Base-by-base conservation (phyloP, 176 grass and related monocot species). In the Phragmites australis region DNA sequence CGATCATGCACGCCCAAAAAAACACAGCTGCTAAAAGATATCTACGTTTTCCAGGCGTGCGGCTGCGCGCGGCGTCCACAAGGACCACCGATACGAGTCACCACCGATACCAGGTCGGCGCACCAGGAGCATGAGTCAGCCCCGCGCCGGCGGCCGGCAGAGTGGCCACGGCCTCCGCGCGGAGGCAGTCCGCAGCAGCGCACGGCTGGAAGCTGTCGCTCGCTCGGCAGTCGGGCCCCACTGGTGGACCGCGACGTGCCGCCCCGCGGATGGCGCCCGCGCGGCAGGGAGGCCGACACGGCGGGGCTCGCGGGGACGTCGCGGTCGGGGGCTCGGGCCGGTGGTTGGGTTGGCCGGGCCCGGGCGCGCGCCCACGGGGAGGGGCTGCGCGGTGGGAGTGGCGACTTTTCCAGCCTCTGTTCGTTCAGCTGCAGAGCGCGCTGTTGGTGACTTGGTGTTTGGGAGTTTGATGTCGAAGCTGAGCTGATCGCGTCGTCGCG, bases 281-380 rank as follows among this genome's bases (percentile, higher is more conserved):
- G 54, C 9, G 77, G n/a, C 16, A 27, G 29, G 6, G 50, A 4
- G 56, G 9, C 25, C 5, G 55, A 21, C 42, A 72, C 79, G 79
- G 61, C 41, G 26, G 31, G 11, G 57, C 3, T 68, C 6, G 42
- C 1, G 52, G 16, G 32, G 77, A 12, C 85, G 80, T 83, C 86
- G 22, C 57, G 3, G 14, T 77, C 45, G 56, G 40, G 30, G 12
- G 3, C 9, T 77, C 45, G 56, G 40, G 30, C 7, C 8, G 58
- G 74, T 83, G 74, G 65, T 7, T 75, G 50, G 75, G 22, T 14
- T 18, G 8, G 13, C 51, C 31, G 32, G 52, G 6, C 34, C 51
- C 31, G 32, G 52, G 6, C 34, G 71, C 61, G 26, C 40, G 30
- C 53, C 0, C 23, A 3, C 1, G 21, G 27, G 6, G 39, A n/a